These are phyloP conservation scores for Russula sp. DNA, from an alignment of 768 basidiomycete genomes.

Conservation along the genomic window DNA sequence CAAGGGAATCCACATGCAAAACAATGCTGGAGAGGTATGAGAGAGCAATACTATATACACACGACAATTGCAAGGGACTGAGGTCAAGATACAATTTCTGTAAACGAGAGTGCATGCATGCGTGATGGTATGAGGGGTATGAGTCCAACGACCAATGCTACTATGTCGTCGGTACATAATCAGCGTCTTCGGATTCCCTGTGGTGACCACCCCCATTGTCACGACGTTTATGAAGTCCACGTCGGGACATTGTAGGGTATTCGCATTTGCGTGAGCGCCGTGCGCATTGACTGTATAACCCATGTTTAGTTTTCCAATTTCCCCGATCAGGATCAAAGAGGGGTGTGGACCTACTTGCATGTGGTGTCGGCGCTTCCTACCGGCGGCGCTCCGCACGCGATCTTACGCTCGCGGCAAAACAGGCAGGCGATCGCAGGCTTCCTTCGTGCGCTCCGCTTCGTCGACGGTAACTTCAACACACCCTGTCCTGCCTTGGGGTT, in stretches of 20 bases:
- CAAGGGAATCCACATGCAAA: not conserved
- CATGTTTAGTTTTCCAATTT: conserved; percentile 1
- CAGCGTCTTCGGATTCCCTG: conserved; percentile 12
- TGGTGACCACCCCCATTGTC: conserved; percentile 8
- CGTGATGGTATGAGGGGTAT: not conserved
- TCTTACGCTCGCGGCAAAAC: conserved; percentile 39
- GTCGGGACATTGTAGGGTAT: conserved; percentile 22
- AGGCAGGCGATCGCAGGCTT: conserved; percentile 31
- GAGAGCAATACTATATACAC: conserved; percentile 15
- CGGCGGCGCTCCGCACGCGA: conserved; percentile 30
- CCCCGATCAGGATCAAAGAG: not conserved
- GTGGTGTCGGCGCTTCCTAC: conserved; percentile 18
- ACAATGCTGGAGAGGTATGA: not conserved
- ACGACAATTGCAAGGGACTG: conserved; percentile 1
- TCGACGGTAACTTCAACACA: conserved; percentile 16
- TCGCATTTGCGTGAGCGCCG: conserved; percentile 21
- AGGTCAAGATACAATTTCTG: conserved; percentile 12
- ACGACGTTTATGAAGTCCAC: conserved; percentile 22
- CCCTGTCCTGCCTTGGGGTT: conserved; percentile 18
- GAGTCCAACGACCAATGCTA: not conserved
- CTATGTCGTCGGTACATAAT: conserved; percentile 15
- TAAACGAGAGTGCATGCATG: not conserved
- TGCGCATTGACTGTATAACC: conserved; percentile 19
- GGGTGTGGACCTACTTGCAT: conserved; percentile 19
- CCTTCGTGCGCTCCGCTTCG: conserved; percentile 14